phyloP scores from a whole-genome alignment of 108 stramenopile genomes.

The Fistulifera solaris region DNA sequence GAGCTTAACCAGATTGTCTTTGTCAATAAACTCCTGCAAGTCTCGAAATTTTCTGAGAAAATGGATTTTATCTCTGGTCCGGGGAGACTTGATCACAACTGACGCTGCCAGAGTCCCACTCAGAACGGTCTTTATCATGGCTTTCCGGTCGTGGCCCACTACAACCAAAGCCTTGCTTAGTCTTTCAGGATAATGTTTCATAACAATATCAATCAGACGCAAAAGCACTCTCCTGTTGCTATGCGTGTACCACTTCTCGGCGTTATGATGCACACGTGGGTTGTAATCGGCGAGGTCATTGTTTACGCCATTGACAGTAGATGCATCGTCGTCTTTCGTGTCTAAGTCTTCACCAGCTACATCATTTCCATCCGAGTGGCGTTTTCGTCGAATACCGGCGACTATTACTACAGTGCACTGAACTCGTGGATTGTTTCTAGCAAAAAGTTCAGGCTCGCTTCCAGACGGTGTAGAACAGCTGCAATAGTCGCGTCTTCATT shows the following conservation, averaged over 20 bases:
- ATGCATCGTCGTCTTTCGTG: slow-evolving; percentile 5
- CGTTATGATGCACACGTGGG: slow-evolving; percentile 3
- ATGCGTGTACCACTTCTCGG: slow-evolving; percentile 40
- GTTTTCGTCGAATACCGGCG: slow-evolving; percentile 22
- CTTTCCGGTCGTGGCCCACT: slow-evolving; percentile 24
- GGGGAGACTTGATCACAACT: slow-evolving; percentile 11
- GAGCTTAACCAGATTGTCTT: slow-evolving; percentile 25
- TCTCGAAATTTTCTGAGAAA: slow-evolving; percentile 24
- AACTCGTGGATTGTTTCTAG: slow-evolving; percentile 21
- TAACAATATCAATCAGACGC: slow-evolving; percentile 22
- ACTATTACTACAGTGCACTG: slow-evolving; percentile 42
- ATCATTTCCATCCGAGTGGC: background rate
- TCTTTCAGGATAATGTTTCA: slow-evolving; percentile 57
- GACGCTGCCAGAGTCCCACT: slow-evolving; percentile 13
- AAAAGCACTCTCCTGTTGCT: slow-evolving; percentile 31
- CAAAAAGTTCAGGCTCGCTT: slow-evolving; percentile 21
- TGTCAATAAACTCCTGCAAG: slow-evolving; percentile 30
- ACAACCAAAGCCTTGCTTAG: slow-evolving; percentile 40
- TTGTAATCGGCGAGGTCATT: background rate
- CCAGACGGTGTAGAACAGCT: slow-evolving; percentile 46
- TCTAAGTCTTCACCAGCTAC: slow-evolving; percentile 4
- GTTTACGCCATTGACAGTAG: slow-evolving; percentile 3
- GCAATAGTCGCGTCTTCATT: slow-evolving; percentile 41
- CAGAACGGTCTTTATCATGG: slow-evolving; percentile 7
- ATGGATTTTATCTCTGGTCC: slow-evolving; percentile 23